phyloP scores from a whole-genome alignment of 2,329 filamentous ascomycete species.

The Neopestalotiopsis sp. region DNA sequence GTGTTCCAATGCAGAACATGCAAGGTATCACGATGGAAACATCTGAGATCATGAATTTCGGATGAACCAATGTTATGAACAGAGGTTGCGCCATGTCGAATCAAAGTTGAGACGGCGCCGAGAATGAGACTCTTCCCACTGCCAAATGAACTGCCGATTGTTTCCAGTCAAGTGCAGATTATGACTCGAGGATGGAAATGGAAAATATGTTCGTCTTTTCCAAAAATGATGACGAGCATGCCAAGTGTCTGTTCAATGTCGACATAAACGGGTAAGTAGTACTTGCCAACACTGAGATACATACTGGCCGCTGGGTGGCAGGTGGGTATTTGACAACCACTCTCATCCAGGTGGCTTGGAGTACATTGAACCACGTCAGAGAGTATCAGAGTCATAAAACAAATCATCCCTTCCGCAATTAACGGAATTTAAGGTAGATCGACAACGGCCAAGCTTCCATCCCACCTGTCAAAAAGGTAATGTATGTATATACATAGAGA shows the following conservation, averaged over 20 bases:
- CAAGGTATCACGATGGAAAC: constrained; percentile 28
- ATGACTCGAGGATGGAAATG: background rate
- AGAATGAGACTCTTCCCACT: background rate
- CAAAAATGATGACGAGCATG: too few species aligned
- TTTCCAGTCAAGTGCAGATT: background rate
- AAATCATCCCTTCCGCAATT: background rate
- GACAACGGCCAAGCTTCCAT: background rate
- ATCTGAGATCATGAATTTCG: background rate
- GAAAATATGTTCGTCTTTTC: background rate
- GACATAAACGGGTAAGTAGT: too few species aligned
- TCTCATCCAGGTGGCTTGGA: background rate
- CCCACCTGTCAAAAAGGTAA: background rate
- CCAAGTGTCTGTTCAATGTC: too few species aligned
- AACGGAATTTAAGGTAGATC: background rate
- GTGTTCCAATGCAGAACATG: constrained; percentile 26
- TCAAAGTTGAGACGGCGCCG: background rate
- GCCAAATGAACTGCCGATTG: background rate
- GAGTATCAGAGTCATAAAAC: background rate
- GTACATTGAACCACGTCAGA: background rate
- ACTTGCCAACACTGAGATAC: too few species aligned
- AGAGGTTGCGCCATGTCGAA: constrained; percentile 4
- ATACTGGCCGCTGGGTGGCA: too few species aligned
- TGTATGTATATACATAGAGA: background rate
- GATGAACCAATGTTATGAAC: background rate
- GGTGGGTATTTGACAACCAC: too few species aligned